Conservation (phyloP, 768 basidiomycete genomes). For the Amanita fuliginea region DNA sequence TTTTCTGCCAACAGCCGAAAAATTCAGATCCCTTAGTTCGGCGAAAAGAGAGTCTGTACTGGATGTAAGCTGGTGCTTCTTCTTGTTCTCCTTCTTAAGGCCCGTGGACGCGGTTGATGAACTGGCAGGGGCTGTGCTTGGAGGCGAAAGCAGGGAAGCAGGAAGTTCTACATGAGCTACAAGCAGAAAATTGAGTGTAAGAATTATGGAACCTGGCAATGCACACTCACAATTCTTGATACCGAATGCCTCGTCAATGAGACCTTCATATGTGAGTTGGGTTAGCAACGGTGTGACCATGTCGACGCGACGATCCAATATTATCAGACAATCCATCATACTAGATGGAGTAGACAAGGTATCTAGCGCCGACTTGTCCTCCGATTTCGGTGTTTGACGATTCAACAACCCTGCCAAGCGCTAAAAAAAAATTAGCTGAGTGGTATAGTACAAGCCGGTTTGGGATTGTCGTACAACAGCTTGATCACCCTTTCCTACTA, state of each 20-base stretch:
- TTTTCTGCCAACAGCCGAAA: slow-evolving; percentile 76
- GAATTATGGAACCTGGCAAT: not conserved
- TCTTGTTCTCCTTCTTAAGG: slow-evolving; percentile 70
- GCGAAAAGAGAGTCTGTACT: slow-evolving; percentile 69
- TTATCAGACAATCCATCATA: slow-evolving; percentile 75
- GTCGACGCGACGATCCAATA: slow-evolving; percentile 85
- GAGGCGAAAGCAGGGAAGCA: slow-evolving; percentile 51
- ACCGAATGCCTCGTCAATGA: slow-evolving; percentile 86
- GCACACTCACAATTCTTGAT: slow-evolving; percentile 68
- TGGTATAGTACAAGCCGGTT: slow-evolving; percentile 12
- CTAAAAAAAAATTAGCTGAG: slow-evolving; percentile 31
- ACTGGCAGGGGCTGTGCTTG: slow-evolving; percentile 30
- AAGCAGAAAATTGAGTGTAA: slow-evolving; percentile 7
- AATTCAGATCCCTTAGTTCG: slow-evolving; percentile 86
- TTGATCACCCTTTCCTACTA: slow-evolving; percentile 87
- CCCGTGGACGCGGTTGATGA: slow-evolving; percentile 30
- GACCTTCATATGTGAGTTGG: slow-evolving; percentile 93
- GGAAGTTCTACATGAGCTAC: slow-evolving; percentile 77
- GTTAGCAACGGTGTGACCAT: slow-evolving; percentile 95
- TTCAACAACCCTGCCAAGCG: slow-evolving; percentile 65
- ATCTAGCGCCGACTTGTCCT: slow-evolving; percentile 24
- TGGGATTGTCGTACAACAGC: slow-evolving; percentile 40
- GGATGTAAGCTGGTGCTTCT: slow-evolving; percentile 80
- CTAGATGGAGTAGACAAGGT: slow-evolving; percentile 36
- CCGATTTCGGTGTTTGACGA: slow-evolving; percentile 37